Base-by-base conservation (phyloP, 257 asterid genomes). In the Solanum medicagineum region DNA sequence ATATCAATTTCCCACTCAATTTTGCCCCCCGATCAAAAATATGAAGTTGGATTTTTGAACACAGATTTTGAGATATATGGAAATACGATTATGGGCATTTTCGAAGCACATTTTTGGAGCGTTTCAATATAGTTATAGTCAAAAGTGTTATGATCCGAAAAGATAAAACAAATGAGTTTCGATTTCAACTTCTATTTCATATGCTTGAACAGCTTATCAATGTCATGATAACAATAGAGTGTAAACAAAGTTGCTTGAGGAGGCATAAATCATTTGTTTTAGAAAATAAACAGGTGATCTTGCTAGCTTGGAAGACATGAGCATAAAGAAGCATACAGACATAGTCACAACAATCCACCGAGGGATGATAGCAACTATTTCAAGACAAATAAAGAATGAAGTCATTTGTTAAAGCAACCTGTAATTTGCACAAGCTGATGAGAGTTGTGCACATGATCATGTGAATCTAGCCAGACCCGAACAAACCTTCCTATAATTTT, bases 401-500 rank as follows among this genome's bases (percentile, higher is more conserved):
- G 42, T 77, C 62, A 24, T 75, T 71, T 49, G 82, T 77, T 77
- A 51, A 26, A 15, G 53, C 26, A 80, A 94, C 99, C 99, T 90
- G 93, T 88, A 84, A 95, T 94, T 91, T 90, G 97, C 89, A 91
- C 86, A 69, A 95, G 98, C 87, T 91, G 93, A 90, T 88, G 86
- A 83, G 89, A 83, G 84, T 71, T 80, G 87, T 81, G 90, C 71
- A 9, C 73, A 85, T 20, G 75, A 87, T 87, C 95, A 84, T 86
- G 12, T 71, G 91, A 92, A 85, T 92, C 89, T 8, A 92, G 82
- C 88, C 89, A 93, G 79, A 89, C 89, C 55, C 94, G 89, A 65
- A 94, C 93, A 80, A 93, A 93, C 86, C 94, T 90, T 87, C 98
- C 99, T 11, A 75, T 83, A 51, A 95, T 93, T 87, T 96, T 96